Base-by-base conservation (phyloP, 202 grass and related monocot species). In the Elaeis oleifera region DNA sequence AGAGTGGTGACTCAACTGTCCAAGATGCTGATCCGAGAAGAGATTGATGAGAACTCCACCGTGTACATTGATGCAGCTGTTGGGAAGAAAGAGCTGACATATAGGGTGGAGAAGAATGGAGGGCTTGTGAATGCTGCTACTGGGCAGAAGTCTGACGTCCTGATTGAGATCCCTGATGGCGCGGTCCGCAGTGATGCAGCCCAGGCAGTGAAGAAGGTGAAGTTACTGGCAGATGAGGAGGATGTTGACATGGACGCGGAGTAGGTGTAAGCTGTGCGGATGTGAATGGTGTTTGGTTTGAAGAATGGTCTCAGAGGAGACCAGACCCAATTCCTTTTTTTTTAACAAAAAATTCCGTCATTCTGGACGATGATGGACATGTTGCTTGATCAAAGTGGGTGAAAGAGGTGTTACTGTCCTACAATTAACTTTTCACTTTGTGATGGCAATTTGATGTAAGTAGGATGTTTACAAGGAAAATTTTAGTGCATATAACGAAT, bases 181-280 rank as follows among this genome's bases (percentile, higher is more conserved):
- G 74, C 32, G 4, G 16, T 51, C 51, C 65, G 39, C 21, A 23
- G 49, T 16, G 87, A 83, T 49, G 74, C 84, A 1, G 81, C 76
- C 44, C 76, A 91, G 54, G 77, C 73, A 14, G 84, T 91, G 54
- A 96, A 96, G 87, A 96, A 91, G 81, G 90, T 88, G 87, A 66
- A 58, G 73, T 59, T 96, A 17, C 69, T 88, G 80, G 81, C 75
- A 23, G 84, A 78, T 1, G 78, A 21, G 0, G 79, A 68, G 1
- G 90, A 63, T 23, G 71, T 81, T 63, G 82, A 78, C 54, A 89
- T 91, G 91, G 81, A 91, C 48, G 87, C 83, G n/a, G 81, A 78
- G 73, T 87, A 65, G 28, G 27, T 21, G 6, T 36, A 36, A 9
- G 6, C 32, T 9, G 7, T 36, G 29, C 6, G 32, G 32, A 9